Base-by-base conservation (phyloP, 495 filamentous ascomycete species). In the Daldinia caldariorum region DNA sequence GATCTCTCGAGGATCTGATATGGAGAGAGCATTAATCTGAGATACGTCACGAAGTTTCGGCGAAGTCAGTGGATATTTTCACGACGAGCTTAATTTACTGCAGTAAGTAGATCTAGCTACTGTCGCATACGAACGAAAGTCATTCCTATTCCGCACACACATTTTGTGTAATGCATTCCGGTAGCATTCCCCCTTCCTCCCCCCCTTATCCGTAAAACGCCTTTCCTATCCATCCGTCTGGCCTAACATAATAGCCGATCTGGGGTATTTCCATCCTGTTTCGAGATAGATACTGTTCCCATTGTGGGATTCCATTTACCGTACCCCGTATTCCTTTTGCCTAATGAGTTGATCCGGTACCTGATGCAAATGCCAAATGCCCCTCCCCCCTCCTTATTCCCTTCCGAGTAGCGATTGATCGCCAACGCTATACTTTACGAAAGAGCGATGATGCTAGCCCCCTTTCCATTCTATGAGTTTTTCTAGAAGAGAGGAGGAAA, bases 81-180 rank as follows among this genome's bases (percentile, higher is more conserved):
- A 55, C 29, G 31, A 56, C 29, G 3, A 5, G 49, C 43, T 53
- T 22, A 32, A 31, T 53, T n/a, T 4, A 53, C 14, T 31, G 49
- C 2, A 53, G 5, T 53, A 31, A 31, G 31, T 53, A 4, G 1
- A 26, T 26, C 26, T 53, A 32, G 49, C 49, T 53, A 53, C 22
- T 31, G 49, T 16, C 49, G 29, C 32, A 16, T 14, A 32, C 26
- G 16, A 53, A 57, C n/a, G 32, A 55, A 55, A 18, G 9, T 37
- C 8, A 57, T 4, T 14, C 49, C 12, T 53, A 32, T 32, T 53
- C 49, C 49, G 12, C 31, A 14, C 54, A 38, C 39, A 32, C 34
- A 41, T 57, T 57, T 57, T 57, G 8, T 57, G 20, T 57, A 57
- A 26, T 13, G 31, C 54, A 5, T 57, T 57, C 35, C 54, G n/a